Evolutionary conservation across 2,329 filamentous ascomycete species (phyloP).

Genomic region (Ploettnerulaceae sp.): DNA sequence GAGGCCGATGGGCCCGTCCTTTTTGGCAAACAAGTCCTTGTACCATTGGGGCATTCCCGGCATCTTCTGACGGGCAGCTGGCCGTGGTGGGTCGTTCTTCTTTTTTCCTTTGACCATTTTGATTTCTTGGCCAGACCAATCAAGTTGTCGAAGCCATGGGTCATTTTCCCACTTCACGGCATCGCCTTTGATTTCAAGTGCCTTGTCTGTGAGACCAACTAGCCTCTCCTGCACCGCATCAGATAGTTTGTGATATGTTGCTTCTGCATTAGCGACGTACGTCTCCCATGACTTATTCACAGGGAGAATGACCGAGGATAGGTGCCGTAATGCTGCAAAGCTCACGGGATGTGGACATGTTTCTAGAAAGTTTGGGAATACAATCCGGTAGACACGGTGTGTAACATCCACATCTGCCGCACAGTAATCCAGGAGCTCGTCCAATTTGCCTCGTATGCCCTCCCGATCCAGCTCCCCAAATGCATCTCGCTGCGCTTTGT

Average conservation of each 20-base stretch:
- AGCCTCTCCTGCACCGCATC: slow-evolving; percentile 75
- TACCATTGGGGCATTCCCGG: slow-evolving; percentile 96
- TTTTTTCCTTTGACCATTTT: slow-evolving; percentile 89
- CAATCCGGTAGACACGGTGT: slow-evolving; percentile 87
- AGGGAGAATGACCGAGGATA: slow-evolving; percentile 90
- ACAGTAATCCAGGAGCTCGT: slow-evolving; percentile 87
- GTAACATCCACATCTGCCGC: slow-evolving; percentile 91
- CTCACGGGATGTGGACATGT: slow-evolving; percentile 96
- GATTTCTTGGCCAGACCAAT: slow-evolving; percentile 92
- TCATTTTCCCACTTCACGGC: slow-evolving; percentile 68
- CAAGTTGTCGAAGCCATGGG: slow-evolving; percentile 87
- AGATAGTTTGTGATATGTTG: slow-evolving; percentile 72
- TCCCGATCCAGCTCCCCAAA: slow-evolving; percentile 77
- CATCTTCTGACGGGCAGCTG: slow-evolving; percentile 80
- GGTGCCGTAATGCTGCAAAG: slow-evolving; percentile 86
- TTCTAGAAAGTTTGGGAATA: slow-evolving; percentile 83
- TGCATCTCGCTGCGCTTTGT: slow-evolving; percentile 81
- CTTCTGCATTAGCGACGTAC: slow-evolving; percentile 80
- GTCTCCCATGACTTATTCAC: slow-evolving; percentile 83
- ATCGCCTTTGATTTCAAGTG: slow-evolving; percentile 67
- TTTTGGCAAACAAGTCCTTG: slow-evolving; percentile 77
- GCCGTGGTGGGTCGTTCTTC: slow-evolving; percentile 73
- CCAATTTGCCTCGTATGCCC: slow-evolving; percentile 65
- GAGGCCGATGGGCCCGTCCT: slow-evolving; percentile 63
- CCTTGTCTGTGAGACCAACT: slow-evolving; percentile 67